Conservation (phyloP, 1,284 basidiomycete species). For the Heliocybe sulcata region DNA sequence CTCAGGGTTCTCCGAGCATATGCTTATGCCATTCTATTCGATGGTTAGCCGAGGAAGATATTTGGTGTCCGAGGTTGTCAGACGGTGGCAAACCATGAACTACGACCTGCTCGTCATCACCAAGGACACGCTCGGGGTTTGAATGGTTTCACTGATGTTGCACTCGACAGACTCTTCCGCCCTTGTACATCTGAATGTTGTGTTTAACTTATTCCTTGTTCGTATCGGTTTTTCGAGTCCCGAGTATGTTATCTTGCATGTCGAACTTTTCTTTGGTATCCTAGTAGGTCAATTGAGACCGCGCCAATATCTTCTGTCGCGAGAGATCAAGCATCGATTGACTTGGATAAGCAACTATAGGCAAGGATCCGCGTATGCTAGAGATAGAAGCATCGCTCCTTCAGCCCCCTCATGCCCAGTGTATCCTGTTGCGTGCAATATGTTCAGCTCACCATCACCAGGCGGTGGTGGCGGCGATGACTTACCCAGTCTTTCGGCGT, state of each 20-base stretch:
- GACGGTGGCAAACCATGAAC: neutral
- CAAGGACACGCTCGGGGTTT: constrained; percentile 1
- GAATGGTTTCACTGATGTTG: neutral
- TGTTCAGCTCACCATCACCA: constrained; percentile 7
- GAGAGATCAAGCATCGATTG: too few relatives aligned
- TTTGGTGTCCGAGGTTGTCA: neutral
- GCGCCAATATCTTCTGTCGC: too few relatives aligned
- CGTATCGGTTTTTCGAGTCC: too few relatives aligned
- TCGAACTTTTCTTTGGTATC: neutral
- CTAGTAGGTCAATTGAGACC: too few relatives aligned
- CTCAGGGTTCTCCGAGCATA: too few relatives aligned
- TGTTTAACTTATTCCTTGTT: too few relatives aligned
- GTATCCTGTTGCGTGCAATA: constrained; percentile 42
- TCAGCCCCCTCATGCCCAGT: constrained; percentile 72
- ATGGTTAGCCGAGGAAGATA: neutral
- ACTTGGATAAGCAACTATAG: too few relatives aligned
- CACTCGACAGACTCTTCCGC: neutral
- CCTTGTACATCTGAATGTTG: neutral
- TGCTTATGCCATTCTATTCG: neutral
- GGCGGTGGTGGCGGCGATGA: constrained; percentile 11
- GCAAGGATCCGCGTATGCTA: constrained; percentile 9
- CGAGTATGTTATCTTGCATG: neutral
- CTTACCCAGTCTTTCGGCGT: constrained; percentile 82
- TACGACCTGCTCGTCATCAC: neutral
- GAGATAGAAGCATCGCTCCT: constrained; percentile 74